phyloP scores from a whole-genome alignment of 2,329 filamentous ascomycete genomes.

The Penicillium sp. region DNA sequence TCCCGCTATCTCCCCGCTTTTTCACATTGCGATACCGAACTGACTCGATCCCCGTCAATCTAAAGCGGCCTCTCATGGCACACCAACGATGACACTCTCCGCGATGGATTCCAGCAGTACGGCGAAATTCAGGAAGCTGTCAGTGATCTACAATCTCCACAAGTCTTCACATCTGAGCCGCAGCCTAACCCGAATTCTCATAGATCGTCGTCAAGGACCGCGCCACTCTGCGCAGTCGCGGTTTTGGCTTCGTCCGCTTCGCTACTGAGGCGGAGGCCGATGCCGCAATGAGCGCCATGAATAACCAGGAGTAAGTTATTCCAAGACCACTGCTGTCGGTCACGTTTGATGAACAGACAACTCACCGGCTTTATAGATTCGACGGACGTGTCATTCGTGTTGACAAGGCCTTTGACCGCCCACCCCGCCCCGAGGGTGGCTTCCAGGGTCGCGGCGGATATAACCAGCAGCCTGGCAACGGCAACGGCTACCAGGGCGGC shows the following conservation, averaged over 20 bases:
- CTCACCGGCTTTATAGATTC: conserved; percentile 59
- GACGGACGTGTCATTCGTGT: conserved; percentile 93
- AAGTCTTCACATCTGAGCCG: conserved; percentile 8
- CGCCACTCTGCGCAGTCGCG: conserved; percentile 92
- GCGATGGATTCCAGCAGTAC: conserved; percentile 89
- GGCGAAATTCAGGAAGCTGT: conserved; percentile 93
- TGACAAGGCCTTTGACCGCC: conserved; percentile 86
- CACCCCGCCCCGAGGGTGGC: conserved; percentile 56
- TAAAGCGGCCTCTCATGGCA: conserved; percentile 94
- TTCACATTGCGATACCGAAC: conserved; percentile 20
- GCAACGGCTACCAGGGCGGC: conserved; percentile 37
- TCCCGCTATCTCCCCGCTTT: neutral
- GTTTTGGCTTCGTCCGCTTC: conserved; percentile 96
- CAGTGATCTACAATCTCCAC: conserved; percentile 47
- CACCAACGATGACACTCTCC: conserved; percentile 84
- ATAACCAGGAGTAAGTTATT: conserved; percentile 65
- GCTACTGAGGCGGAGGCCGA: conserved; percentile 47
- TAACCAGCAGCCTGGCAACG: conserved; percentile 39
- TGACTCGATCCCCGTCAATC: conserved; percentile 9
- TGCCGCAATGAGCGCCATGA: conserved; percentile 44
- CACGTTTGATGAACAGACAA: neutral
- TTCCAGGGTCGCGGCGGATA: conserved; percentile 48
- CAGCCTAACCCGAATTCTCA: conserved; percentile 19
- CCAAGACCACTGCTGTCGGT: neutral
- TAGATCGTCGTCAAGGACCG: conserved; percentile 98